phyloP scores from a whole-genome alignment of 352 stramenopile species.

The Phytophthora ohioensis region DNA sequence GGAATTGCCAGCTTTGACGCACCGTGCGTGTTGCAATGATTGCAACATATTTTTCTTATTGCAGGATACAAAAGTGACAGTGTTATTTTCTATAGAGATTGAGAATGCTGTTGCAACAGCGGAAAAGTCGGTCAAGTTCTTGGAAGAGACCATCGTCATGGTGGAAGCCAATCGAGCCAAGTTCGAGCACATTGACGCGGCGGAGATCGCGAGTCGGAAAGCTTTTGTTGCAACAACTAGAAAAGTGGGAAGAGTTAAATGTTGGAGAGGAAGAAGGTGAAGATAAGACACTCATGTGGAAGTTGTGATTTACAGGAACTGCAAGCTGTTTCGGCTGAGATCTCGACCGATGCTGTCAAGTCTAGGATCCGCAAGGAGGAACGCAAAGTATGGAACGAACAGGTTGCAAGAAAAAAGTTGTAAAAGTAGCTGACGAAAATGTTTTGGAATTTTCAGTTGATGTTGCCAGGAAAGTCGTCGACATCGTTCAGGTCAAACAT shows the following conservation, averaged over 20 bases:
- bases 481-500: constrained; percentile 24
- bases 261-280: not conserved
- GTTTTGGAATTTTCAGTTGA: constrained; percentile 40
- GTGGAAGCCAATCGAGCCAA: constrained; percentile 83
- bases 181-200: constrained; percentile 83
- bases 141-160: constrained; percentile 87
- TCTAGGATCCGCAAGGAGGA: constrained; percentile 67
- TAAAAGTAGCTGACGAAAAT: not conserved
- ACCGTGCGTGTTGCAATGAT: constrained; percentile 41
- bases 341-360: constrained; percentile 70
- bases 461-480: constrained; percentile 45
- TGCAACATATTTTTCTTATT: not conserved
- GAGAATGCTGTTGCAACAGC: constrained; percentile 55
- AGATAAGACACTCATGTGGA: not conserved
- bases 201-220: constrained; percentile 72
- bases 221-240: constrained; percentile 67
- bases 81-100: constrained; percentile 57
- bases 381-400: constrained; percentile 51
- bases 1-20: constrained; percentile 65
- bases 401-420: not conserved
- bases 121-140: constrained; percentile 82
- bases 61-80: not conserved
- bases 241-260: constrained; percentile 38
- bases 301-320: constrained; percentile 36
- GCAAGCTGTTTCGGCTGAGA: constrained; percentile 60